Conservation (phyloP, 495 filamentous ascomycete genomes). For the Terfezia boudieri region DNA sequence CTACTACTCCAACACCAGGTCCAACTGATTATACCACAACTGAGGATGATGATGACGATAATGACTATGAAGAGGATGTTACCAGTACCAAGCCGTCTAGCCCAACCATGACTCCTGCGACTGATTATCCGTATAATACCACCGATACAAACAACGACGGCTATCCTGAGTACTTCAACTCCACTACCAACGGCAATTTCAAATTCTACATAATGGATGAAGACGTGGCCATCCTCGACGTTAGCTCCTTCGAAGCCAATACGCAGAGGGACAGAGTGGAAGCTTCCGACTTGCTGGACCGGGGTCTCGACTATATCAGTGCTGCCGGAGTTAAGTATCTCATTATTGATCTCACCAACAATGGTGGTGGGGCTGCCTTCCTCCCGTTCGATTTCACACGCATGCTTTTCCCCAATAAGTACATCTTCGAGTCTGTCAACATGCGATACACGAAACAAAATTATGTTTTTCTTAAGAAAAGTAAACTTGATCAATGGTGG, state of each 20-base stretch:
- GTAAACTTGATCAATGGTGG: neutral
- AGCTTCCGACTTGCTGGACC: neutral
- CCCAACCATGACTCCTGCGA: too few species aligned
- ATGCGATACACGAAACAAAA: slow-evolving; percentile 5
- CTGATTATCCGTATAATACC: too few species aligned
- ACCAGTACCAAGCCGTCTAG: neutral
- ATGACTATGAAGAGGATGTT: neutral
- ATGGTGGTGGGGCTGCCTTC: slow-evolving; percentile 7
- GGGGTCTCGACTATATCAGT: slow-evolving; percentile 5
- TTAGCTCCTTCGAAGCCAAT: slow-evolving; percentile 1
- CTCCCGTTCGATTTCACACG: slow-evolving; percentile 10
- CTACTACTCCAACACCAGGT: too few species aligned
- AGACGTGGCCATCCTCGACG: slow-evolving; percentile 7
- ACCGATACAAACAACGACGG: neutral
- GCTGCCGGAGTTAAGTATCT: slow-evolving; percentile 5
- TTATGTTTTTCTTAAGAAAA: neutral
- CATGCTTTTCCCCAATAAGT: slow-evolving; percentile 8
- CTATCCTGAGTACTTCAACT: neutral
- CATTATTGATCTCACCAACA: slow-evolving; percentile 12
- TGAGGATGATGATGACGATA: too few species aligned
- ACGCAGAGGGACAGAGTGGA: neutral
- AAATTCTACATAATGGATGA: slow-evolving; percentile 6
- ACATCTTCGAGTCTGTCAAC: slow-evolving; percentile 8
- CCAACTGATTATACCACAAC: too few species aligned
- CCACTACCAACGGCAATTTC: slow-evolving; percentile 3